phyloP scores from a whole-genome alignment of 2,329 filamentous ascomycete species.

The Ophiostoma fasciatum region DNA sequence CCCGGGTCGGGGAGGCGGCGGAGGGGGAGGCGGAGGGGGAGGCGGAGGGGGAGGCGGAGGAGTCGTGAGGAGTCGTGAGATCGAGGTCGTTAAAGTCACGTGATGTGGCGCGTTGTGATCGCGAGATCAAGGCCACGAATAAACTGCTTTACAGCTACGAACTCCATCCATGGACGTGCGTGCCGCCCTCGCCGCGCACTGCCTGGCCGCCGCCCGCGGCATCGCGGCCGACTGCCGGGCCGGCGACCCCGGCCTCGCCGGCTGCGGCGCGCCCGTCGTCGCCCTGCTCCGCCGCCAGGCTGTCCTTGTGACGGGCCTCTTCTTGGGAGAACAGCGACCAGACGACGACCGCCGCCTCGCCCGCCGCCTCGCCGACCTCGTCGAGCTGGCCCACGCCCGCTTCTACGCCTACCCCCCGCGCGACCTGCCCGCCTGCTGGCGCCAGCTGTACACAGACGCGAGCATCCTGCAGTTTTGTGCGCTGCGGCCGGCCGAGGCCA shows the following conservation, averaged over 20 bases:
- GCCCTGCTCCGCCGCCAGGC: not conserved
- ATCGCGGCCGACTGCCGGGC: slow-evolving; percentile 6
- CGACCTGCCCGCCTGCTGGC: slow-evolving; percentile 53
- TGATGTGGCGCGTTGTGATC: not conserved
- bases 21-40: not conserved
- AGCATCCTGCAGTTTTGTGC: slow-evolving; percentile 49
- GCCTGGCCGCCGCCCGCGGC: slow-evolving; percentile 8
- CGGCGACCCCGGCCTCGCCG: not conserved
- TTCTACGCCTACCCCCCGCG: slow-evolving; percentile 57
- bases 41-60: not conserved
- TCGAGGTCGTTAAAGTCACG: not conserved
- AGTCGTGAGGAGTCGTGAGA: no score
- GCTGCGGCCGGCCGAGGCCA: no score
- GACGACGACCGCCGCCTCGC: not conserved
- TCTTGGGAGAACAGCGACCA: no score
- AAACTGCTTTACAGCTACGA: no score
- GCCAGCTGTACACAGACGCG: slow-evolving; percentile 56
- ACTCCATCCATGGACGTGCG: no score
- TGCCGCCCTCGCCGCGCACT: slow-evolving; percentile 4
- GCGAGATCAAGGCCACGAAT: not conserved
- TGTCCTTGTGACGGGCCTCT: not conserved
- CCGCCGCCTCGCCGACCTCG: slow-evolving; percentile 39
- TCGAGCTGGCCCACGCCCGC: slow-evolving; percentile 45
- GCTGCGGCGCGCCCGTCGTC: not conserved
- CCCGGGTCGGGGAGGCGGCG: slow-evolving; percentile 6